Conservation (phyloP, 139 green algal species). For the Zygnema cylindricum region DNA sequence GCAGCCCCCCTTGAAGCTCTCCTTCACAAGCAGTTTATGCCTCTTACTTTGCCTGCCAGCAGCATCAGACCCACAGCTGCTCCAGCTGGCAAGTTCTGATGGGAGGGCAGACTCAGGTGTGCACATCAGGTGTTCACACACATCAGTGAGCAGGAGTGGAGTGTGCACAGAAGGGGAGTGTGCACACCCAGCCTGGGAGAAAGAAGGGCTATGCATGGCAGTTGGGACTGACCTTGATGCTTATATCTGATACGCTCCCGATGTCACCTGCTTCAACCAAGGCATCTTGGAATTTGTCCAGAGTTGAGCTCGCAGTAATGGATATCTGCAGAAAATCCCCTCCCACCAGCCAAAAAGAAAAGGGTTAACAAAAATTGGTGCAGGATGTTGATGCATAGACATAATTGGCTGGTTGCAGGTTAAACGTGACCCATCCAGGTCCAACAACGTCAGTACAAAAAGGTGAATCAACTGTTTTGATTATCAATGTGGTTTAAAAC, state of each 20-base stretch:
- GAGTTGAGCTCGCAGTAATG: conserved; percentile 49
- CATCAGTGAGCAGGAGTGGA: not conserved
- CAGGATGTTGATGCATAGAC: too few species aligned
- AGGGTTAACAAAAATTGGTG: too few species aligned
- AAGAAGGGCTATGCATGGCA: not conserved
- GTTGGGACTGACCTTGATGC: conserved; percentile 23
- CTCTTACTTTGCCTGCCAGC: not conserved
- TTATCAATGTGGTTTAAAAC: too few species aligned
- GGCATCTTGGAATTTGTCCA: conserved; percentile 65
- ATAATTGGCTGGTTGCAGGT: too few species aligned
- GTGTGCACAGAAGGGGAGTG: not conserved
- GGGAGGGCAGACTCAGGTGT: not conserved
- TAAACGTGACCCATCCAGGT: too few species aligned
- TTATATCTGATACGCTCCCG: conserved; percentile 13
- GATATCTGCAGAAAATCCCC: conserved; percentile 48
- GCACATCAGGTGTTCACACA: too few species aligned
- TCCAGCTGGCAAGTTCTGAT: not conserved
- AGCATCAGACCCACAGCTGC: not conserved
- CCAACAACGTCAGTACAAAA: too few species aligned
- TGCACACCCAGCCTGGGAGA: too few species aligned
- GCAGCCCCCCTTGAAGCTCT: not conserved
- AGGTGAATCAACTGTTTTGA: too few species aligned
- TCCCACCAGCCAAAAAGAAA: too few species aligned
- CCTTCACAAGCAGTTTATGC: not conserved
- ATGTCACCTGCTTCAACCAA: conserved; percentile 55